Conservation (phyloP, 148 eudicot genomes). For the Pouteria glomerata region DNA sequence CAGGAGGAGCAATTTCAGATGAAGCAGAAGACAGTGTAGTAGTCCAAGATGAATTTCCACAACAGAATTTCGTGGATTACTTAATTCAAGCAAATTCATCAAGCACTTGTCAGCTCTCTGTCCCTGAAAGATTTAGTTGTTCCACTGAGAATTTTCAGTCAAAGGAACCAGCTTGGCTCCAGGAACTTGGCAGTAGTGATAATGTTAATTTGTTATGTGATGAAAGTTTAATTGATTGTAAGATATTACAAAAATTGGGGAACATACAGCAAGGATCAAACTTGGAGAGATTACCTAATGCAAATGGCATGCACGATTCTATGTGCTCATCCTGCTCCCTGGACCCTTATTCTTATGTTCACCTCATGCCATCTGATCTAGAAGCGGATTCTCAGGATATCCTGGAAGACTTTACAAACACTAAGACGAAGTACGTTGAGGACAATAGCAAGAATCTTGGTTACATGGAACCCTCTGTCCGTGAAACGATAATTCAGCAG, state of each 20-base stretch:
- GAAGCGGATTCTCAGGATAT: background rate
- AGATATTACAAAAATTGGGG: background rate
- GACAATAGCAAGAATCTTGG: background rate
- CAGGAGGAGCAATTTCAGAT: background rate
- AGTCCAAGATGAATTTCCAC: background rate
- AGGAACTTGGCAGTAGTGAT: background rate
- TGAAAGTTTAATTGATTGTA: background rate
- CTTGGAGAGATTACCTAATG: background rate
- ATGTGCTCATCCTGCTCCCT: background rate
- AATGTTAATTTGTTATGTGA: background rate
- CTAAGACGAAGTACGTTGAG: conserved; percentile 1
- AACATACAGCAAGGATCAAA: conserved; percentile 1
- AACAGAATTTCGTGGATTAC: background rate
- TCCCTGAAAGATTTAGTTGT: background rate
- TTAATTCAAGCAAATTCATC: background rate
- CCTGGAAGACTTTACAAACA: background rate
- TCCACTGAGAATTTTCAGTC: background rate
- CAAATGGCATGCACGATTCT: background rate
- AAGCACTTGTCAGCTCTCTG: background rate
- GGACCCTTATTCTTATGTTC: background rate
- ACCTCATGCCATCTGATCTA: background rate
- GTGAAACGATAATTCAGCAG: background rate
- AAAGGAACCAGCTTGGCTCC: conserved; percentile 2
- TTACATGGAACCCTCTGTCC: background rate
- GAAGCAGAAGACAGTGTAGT: background rate